These are phyloP conservation scores for Thamnidium elegans DNA, from an alignment of 192 early-diverging fungal genomes.

Conservation along the genomic window DNA sequence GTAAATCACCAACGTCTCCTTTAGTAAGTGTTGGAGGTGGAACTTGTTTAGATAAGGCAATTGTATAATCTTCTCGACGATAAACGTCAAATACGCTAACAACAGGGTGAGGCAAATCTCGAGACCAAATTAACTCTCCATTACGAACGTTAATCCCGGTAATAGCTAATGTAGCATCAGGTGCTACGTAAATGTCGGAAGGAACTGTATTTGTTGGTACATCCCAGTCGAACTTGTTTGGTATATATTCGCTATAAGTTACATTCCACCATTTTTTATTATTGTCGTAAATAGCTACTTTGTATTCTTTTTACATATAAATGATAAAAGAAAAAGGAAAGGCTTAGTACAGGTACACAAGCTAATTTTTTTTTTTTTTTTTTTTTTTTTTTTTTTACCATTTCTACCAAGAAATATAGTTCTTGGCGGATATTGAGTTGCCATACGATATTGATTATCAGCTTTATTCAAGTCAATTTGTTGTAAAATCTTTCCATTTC, in stretches of 20 bases:
- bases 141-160: slow-evolving; percentile 32
- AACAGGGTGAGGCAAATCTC: slow-evolving; percentile 50
- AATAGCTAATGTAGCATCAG: slow-evolving; percentile 31
- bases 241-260: slow-evolving; percentile 44
- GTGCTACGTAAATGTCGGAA: slow-evolving; percentile 36
- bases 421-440: slow-evolving; percentile 29
- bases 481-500: slow-evolving; percentile 58
- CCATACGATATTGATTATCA: slow-evolving; percentile 18
- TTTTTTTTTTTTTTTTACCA: slow-evolving; percentile 27
- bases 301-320: slow-evolving; percentile 46
- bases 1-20: slow-evolving; percentile 30
- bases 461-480: slow-evolving; percentile 51
- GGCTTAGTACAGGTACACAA: not conserved
- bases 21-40: slow-evolving; percentile 16
- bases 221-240: slow-evolving; percentile 34
- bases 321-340: not conserved
- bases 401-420: slow-evolving; percentile 37
- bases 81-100: slow-evolving; percentile 57
- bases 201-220: slow-evolving; percentile 18
- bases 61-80: slow-evolving; percentile 19
- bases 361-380: not conserved
- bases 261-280: slow-evolving; percentile 36
- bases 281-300: slow-evolving; percentile 51
- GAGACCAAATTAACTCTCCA: slow-evolving; percentile 48
- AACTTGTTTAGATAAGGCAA: slow-evolving; percentile 33